Base-by-base conservation (phyloP, 495 filamentous ascomycete genomes). In the Tuber microsphaerosporum region DNA sequence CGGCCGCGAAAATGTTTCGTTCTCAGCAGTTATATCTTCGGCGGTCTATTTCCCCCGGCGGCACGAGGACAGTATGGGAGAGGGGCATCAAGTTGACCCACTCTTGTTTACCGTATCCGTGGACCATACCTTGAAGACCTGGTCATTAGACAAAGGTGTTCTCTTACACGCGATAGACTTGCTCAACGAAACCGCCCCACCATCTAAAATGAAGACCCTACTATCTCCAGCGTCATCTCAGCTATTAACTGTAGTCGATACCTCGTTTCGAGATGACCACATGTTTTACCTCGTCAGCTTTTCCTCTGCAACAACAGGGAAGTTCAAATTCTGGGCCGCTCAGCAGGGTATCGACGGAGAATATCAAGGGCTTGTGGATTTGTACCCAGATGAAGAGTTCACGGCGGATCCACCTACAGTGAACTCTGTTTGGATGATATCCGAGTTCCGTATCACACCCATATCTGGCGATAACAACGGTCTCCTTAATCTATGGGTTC, bases 291-390 rank as follows among this genome's bases (percentile, higher is more conserved):
- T 93, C 34, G 89, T 92, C 37, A 94, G 93, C 19, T 97, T 93
- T 83, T 97, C 94, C 45, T 93, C 95, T 14, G 86, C 93, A 80
- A 90, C 92, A 75, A 86, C 93, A 82, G 92, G 93, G 39, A 90
- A 93, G 78, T 97, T 99, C 88, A 98, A 97, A 84, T 94, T 99
- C 84, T 99, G 94, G 93, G 90, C 88, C 72, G 87, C 94, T 4
- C 87, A 87, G 74, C 43, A 79, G 42, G 69, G 79, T 37, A 88
- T 90, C 22, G 88, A 90, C 42, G 76, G 81, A 31, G 46, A 74
- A 45, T 83, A 83, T 26, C 61, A 77, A 61, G 37, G 44, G 16
- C 86, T 97, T 26, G 86, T 87, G 72, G 94, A 97, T 81, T 83
- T 92, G 37, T 92, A 90, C 73, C 86, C 91, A 0, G 86, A 88